A percentile compares a stretch with the other conserved stretches of the same genome.
phyloP scores from a whole-genome alignment of 345 rosid genomes.

The Carallia pectinifolia region DNA sequence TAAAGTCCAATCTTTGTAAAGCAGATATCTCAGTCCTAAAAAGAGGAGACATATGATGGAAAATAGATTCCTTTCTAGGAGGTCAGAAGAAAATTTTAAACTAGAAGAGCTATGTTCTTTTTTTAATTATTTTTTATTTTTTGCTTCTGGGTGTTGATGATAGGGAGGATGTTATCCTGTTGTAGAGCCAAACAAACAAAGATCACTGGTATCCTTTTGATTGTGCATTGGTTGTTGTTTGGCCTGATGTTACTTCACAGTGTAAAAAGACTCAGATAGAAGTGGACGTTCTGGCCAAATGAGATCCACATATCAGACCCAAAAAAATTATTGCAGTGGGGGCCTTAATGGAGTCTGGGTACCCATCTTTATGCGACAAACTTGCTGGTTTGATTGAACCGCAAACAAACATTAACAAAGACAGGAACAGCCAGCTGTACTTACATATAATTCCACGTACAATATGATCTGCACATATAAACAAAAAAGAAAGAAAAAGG shows the following conservation, averaged over 20 bases:
- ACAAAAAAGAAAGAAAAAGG: slow-evolving; percentile 3
- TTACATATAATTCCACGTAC: slow-evolving; percentile 85
- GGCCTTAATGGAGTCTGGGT: not conserved
- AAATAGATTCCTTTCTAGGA: no score
- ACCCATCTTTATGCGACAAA: not conserved
- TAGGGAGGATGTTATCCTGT: no score
- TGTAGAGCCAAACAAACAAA: no score
- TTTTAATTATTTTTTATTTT: no score
- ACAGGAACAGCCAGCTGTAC: slow-evolving; percentile 39
- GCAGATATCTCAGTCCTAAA: no score
- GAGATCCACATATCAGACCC: slow-evolving; percentile 4
- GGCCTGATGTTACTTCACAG: not conserved
- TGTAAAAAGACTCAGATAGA: no score
- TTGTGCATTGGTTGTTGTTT: not conserved
- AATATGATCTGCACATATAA: slow-evolving; percentile 61
- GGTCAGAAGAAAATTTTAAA: no score
- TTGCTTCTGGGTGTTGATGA: no score
- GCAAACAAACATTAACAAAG: slow-evolving; percentile 7
- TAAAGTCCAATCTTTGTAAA: no score
- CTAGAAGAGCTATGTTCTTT: no score
- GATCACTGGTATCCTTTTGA: no score
- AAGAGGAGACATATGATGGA: no score
- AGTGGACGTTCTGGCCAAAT: not conserved
- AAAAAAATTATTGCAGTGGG: not conserved
- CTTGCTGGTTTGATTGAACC: slow-evolving; percentile 1